Conservation (phyloP, 768 basidiomycete genomes). For the Leccinum barrowsii region DNA sequence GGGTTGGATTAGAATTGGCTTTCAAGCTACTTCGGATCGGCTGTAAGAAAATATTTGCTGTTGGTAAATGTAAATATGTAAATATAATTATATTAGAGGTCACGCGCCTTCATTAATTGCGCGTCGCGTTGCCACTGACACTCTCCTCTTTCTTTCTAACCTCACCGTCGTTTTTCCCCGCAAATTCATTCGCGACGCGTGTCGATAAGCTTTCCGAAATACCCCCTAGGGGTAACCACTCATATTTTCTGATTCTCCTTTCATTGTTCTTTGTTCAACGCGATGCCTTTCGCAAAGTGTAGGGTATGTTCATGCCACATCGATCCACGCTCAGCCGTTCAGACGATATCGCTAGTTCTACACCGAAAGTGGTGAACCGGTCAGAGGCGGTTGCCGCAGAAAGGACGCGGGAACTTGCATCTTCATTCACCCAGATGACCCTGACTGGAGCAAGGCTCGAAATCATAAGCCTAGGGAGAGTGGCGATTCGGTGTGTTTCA, state of each 20-base stretch:
- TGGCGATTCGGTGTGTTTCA: constrained; percentile 17
- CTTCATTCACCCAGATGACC: constrained; percentile 31
- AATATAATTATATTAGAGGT: neutral
- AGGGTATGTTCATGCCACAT: constrained; percentile 18
- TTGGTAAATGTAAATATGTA: neutral
- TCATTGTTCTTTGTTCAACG: constrained; percentile 1
- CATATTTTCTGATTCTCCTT: neutral
- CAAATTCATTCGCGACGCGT: constrained; percentile 1
- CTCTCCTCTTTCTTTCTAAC: neutral
- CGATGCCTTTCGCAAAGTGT: constrained; percentile 23
- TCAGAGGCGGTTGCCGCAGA: constrained; percentile 25
- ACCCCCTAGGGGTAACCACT: neutral
- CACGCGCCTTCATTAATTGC: neutral
- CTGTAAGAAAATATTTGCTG: too few relatives aligned
- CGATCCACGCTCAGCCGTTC: constrained; percentile 4
- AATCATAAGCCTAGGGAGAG: constrained; percentile 9
- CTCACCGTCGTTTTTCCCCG: neutral
- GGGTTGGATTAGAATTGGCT: constrained; percentile 10
- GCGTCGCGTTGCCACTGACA: constrained; percentile 3
- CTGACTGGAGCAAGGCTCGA: constrained; percentile 22
- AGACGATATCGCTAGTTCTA: constrained; percentile 22
- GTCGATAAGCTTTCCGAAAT: neutral
- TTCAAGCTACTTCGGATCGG: neutral
- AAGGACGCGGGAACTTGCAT: constrained; percentile 17
- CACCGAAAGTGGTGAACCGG: constrained; percentile 27